phyloP scores from a whole-genome alignment of 768 basidiomycete genomes.

The Boletus barrowsii region DNA sequence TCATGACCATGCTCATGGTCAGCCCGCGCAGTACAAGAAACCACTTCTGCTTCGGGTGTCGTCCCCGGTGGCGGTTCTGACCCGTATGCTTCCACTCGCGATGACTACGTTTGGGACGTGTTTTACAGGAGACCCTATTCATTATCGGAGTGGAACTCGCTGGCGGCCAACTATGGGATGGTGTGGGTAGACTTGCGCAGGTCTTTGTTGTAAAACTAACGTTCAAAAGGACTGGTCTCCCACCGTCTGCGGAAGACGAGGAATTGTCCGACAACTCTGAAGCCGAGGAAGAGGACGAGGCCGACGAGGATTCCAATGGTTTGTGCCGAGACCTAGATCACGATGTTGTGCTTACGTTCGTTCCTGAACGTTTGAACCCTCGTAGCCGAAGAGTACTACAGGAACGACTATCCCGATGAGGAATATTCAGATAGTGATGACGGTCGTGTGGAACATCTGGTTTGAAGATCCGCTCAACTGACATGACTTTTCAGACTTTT shows the following conservation, averaged over 20 bases:
- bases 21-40: slow-evolving; percentile 25
- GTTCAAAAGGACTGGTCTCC: slow-evolving; percentile 56
- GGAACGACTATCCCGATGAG: slow-evolving; percentile 82
- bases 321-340: slow-evolving; percentile 2
- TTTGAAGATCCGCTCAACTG: not conserved
- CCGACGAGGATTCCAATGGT: slow-evolving; percentile 86
- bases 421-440: slow-evolving; percentile 44
- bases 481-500: slow-evolving; percentile 44
- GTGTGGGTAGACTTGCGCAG: slow-evolving; percentile 42
- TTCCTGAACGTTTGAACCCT: not conserved
- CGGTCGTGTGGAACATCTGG: slow-evolving; percentile 31
- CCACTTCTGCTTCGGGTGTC: slow-evolving; percentile 8
- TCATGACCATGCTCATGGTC: not conserved
- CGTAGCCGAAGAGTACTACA: slow-evolving; percentile 78
- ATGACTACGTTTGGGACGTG: slow-evolving; percentile 82
- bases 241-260: slow-evolving; percentile 50
- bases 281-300: slow-evolving; percentile 68
- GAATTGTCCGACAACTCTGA: slow-evolving; percentile 60
- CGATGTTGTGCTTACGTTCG: not conserved
- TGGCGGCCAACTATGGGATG: slow-evolving; percentile 56
- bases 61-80: not conserved
- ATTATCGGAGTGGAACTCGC: slow-evolving; percentile 57
- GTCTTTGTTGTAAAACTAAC: not conserved
- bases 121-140: slow-evolving; percentile 71
- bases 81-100: slow-evolving; percentile 14